Base-by-base conservation (phyloP, 208 protist species). In the Leishmania major region DNA sequence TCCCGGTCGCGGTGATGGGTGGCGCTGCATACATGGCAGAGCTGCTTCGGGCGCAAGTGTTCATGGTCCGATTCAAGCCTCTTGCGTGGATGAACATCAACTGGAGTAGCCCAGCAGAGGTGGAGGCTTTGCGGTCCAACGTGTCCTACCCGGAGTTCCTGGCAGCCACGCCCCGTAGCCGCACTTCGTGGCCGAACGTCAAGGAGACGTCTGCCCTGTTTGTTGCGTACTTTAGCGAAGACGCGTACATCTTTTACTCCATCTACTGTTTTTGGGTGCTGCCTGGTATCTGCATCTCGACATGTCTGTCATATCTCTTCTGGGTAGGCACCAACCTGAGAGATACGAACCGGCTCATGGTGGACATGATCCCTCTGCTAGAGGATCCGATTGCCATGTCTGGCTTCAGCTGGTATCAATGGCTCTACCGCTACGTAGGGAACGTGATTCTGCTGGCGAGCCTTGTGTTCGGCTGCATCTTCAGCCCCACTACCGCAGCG, bases 361-460 rank as follows among this genome's bases (percentile, higher is more conserved):
- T 94, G 55, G 77, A 89, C 57, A 84, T 88, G 75, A 92, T 94
- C 60, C 90, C 89, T 13, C 74, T 93, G 19, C 82, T 94, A 53
- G 93, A 96, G 84, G 93, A 94, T 66, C 93, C 93, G 7, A 79
- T 94, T 66, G 91, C 93, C 19, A 82, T 90, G 40, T 89, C 91
- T 28, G 71, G 77, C 51, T 93, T 95, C 80, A 84, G 81, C 22
- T 80, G 81, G 70, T 81, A 87, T 60, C 67, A 87, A 43, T 84
- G 83, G 75, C 87, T 87, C 43, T 88, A 88, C 72, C 87, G 88
- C 70, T 90, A 83, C 75, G 40, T 87, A 22, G 89, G 84, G 1
- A 91, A 95, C 66, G 81, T 81, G 19, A 77, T 92, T 17, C 85
- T 95, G 40, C 2, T 95, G 35, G 53, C 81, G 10, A 91, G 88